A percentile compares a stretch with the other conserved stretches of the same genome.
Conservation (phyloP, 352 stramenopile species). For the Phytophthora ohioensis region DNA sequence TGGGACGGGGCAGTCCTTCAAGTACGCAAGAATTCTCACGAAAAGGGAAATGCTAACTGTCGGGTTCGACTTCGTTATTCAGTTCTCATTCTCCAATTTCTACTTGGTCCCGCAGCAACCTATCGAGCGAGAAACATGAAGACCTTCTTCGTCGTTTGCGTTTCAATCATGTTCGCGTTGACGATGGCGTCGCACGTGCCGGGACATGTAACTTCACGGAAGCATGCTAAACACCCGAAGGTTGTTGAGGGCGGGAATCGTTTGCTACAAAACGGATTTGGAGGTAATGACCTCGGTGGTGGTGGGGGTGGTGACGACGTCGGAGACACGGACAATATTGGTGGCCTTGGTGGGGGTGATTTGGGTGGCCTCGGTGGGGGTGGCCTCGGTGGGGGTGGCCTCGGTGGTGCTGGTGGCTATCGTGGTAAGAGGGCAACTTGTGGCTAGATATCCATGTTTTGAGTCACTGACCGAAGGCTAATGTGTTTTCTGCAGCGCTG, state of each 20-base stretch:
- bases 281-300: neutral
- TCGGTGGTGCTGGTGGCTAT: slow-evolving; percentile 20
- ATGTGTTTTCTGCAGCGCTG: slow-evolving; percentile 24
- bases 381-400: slow-evolving; percentile 5
- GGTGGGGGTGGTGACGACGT: neutral
- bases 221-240: slow-evolving; percentile 4
- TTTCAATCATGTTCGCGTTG: slow-evolving; percentile 19
- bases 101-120: neutral
- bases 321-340: slow-evolving; percentile 2
- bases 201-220: slow-evolving; percentile 2
- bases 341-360: slow-evolving; percentile 3
- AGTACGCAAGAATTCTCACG: slow-evolving; percentile 7
- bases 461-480: neutral
- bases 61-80: neutral
- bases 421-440: slow-evolving; percentile 14
- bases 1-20: slow-evolving; percentile 24
- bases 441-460: neutral
- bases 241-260: slow-evolving; percentile 10
- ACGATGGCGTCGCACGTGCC: slow-evolving; percentile 19
- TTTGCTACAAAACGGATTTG: slow-evolving; percentile 6
- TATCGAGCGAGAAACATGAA: slow-evolving; percentile 31
- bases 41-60: slow-evolving; percentile 14
- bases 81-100: slow-evolving; percentile 28
- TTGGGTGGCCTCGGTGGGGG: slow-evolving; percentile 8
- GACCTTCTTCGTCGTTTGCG: slow-evolving; percentile 15